phyloP scores from a whole-genome alignment of 2,329 filamentous ascomycete species.

The Monosporascus sp. region DNA sequence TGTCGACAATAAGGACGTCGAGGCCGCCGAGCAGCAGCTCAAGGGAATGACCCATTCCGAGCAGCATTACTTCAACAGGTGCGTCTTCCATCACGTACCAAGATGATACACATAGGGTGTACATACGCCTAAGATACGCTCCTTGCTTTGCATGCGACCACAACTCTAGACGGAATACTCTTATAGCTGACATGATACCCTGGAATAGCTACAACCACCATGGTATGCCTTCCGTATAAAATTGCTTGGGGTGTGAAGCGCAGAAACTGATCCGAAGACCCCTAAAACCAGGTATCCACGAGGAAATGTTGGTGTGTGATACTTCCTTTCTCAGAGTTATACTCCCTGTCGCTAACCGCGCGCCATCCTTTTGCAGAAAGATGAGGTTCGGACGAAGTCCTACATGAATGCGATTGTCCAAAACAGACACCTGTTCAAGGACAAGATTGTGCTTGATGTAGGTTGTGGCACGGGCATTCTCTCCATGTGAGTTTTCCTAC shows the following conservation, averaged over 20 bases:
- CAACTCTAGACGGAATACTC: neutral
- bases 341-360: constrained; percentile 16
- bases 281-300: constrained; percentile 69
- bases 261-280: constrained; percentile 13
- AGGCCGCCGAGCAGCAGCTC: constrained; percentile 57
- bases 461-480: constrained; percentile 97
- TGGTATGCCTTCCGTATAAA: constrained; percentile 51
- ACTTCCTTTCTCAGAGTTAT: constrained; percentile 5
- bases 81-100: constrained; percentile 13
- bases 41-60: constrained; percentile 84
- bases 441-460: constrained; percentile 84
- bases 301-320: constrained; percentile 91
- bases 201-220: constrained; percentile 86
- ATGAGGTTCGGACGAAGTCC: constrained; percentile 92
- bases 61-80: constrained; percentile 99
- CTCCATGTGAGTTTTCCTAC: constrained; percentile 69
- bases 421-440: constrained; percentile 89
- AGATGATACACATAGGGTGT: no score
- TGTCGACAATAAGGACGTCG: constrained; percentile 50
- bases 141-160: no score
- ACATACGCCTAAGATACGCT: no score
- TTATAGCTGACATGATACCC: constrained; percentile 8
- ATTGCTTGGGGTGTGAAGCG: constrained; percentile 22
- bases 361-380: constrained; percentile 60
- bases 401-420: constrained; percentile 98